Base-by-base conservation (phyloP, 2,329 filamentous ascomycete species). In the Alternaria burnsii region DNA sequence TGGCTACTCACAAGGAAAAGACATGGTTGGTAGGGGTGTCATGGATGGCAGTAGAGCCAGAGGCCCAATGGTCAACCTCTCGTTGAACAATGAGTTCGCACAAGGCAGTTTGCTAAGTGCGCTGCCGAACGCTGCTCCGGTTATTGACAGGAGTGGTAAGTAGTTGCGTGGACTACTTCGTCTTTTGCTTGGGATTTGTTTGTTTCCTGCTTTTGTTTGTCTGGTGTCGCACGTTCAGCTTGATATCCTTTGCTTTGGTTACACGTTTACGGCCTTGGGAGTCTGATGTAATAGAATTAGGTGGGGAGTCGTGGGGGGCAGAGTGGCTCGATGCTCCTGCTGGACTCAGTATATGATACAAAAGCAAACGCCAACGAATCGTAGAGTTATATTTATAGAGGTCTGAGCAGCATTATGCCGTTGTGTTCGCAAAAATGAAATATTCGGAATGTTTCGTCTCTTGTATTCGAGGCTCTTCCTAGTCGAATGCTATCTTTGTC, bases 21-120 rank as follows among this genome's bases (percentile, higher is more conserved):
- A 71, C 10, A 68, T 70, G 7, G 72, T 75, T n/a, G 81, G 82
- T 4, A 75, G 79, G 53, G 82, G 81, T 2, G 80, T 82, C 16
- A 80, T 81, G 72, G 80, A 81, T 65, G 81, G 80, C 11, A 77
- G 76, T 18, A 78, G 77, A 54, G 81, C 81, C 18, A 77, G 70
- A 52, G 80, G 80, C 3, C 82, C 82, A 1, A 76, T 84, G 78
- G 61, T 84, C 9, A 78, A 83, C 63, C 65, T 82, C 20, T 74
- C 73, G 22, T 79, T 79, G 30, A 74, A 77, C 51, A 76, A 77
- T 40, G 69, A 76, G 62, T 85, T 84, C 65, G 80, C 77, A 10
- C 71, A 79, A 34, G 82, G 79, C 24, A 86, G 83, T 66, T 76
- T 86, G 54, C 78, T 85, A 14, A 81, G 83, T 50, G 76, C 78